A percentile compares a stretch with the other conserved stretches of the same genome.
Conservation (phyloP, 495 filamentous ascomycete species). For the Penicillium chermesinum region DNA sequence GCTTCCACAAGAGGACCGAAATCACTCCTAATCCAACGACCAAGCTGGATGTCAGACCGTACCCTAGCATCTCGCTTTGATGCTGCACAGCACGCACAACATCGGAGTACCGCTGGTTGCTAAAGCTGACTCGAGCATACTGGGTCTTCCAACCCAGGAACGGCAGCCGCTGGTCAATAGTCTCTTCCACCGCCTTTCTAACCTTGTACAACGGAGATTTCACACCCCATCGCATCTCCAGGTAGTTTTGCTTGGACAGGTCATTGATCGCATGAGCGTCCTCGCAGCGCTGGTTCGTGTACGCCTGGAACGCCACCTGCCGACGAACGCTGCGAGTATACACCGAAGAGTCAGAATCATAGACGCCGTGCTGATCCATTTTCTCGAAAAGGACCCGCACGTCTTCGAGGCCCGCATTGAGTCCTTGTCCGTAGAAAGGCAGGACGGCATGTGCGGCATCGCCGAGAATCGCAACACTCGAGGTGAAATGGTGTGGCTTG, state of each 20-base stretch:
- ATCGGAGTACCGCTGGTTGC: conserved; percentile 84
- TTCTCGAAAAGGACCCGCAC: conserved; percentile 72
- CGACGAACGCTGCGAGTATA: conserved; percentile 39
- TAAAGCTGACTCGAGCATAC: conserved; percentile 89
- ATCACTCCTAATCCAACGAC: conserved; percentile 20
- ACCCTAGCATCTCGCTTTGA: conserved; percentile 59
- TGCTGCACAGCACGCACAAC: conserved; percentile 60
- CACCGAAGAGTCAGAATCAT: conserved; percentile 24
- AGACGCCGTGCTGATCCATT: conserved; percentile 60
- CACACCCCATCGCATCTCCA: conserved; percentile 86
- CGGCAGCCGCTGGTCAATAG: conserved; percentile 69
- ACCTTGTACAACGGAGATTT: conserved; percentile 67
- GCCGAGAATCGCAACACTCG: conserved; percentile 79
- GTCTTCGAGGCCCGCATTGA: conserved; percentile 84
- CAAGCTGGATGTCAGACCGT: conserved; percentile 26
- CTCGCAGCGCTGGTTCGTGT: conserved; percentile 61
- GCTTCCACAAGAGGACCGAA: conserved; percentile 30
- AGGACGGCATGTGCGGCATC: conserved; percentile 98
- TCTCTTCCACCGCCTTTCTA: conserved; percentile 82
- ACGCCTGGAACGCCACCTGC: conserved; percentile 62
- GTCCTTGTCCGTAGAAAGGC: conserved; percentile 87
- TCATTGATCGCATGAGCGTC: conserved; percentile 92
- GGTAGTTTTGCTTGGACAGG: conserved; percentile 83
- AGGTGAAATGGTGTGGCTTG: conserved; percentile 72
- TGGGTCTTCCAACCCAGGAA: conserved; percentile 81